Evolutionary conservation across 2,329 filamentous ascomycete species (phyloP), one percentile per base, ranked within the genome.

Genomic region (Fusarium stilboides): DNA sequence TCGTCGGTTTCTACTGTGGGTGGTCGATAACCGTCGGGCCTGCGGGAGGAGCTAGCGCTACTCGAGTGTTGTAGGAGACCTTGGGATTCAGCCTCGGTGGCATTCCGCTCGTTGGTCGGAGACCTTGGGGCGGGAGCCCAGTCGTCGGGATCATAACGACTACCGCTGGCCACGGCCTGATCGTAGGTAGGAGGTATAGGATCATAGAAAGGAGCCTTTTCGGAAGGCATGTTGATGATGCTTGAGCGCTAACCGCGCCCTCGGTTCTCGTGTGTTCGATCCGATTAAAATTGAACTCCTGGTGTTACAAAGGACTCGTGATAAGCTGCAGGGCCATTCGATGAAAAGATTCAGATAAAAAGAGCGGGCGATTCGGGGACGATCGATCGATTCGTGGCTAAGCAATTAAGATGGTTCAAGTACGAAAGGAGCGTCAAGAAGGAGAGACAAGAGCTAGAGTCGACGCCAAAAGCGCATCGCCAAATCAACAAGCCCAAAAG

Each of bases 1-100:
- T 90, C 91, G 60, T 94, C 94, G 2, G 82, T 86, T 79, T 96
- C 92, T 66, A 95, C 94, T 2, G 92, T 94, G 2, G 95, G 94
- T 37, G 91, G 87, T 33, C 89, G 90, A 79, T 98, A 97, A 68
- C 89, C 89, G 53, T 75, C 69, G 37, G 83, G 82, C 62, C 84
- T 82, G 58, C 83, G 80, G 36, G 82, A 81, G 10, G 79, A 79
- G 26, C 80, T 77, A 8, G 79, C 70, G 36, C 75, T 82, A 68
- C 80, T 80, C 57, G 86, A 84, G 57, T 86, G 82, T 54, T 84
- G 85, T 40, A 97, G 85, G 26, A 97, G 87, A 8, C 91, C 92
- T 80, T 94, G 91, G 79, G 91, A 88, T 80, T 97, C 94, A 56
- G 88, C 87, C 76, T 94, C 89, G 79, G 90, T 86, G 77, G 88